phyloP scores from a whole-genome alignment of 2,329 filamentous ascomycete species.

The Colletotrichum higginsianum region DNA sequence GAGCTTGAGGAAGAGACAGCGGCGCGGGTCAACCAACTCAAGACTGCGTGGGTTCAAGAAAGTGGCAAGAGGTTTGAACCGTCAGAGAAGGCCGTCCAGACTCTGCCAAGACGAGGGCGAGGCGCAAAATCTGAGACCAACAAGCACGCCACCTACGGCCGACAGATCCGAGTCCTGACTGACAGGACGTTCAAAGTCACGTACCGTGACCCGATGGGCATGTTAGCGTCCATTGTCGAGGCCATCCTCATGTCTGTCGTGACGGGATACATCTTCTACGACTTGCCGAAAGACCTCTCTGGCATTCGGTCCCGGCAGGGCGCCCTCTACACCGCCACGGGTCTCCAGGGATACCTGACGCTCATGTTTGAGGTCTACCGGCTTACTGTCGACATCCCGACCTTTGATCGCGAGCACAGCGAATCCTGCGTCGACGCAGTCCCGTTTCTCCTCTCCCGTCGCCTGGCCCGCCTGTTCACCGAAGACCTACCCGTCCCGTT shows the following conservation, averaged over 20 bases:
- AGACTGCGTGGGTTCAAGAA: conserved; percentile 67
- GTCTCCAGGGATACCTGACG: conserved; percentile 82
- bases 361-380: conserved; percentile 84
- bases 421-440: conserved; percentile 80
- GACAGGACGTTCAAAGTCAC: conserved; percentile 79
- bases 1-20: conserved; percentile 75
- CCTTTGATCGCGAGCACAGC: conserved; percentile 82
- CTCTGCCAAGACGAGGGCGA: conserved; percentile 27
- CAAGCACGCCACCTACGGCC: conserved; percentile 69
- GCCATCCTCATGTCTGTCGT: conserved; percentile 80
- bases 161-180: conserved; percentile 77
- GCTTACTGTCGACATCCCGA: conserved; percentile 79
- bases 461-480: conserved; percentile 77
- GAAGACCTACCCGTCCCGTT: conserved; percentile 83
- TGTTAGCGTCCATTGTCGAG: conserved; percentile 79
- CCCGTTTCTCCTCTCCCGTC: conserved; percentile 78
- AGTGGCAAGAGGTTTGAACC: conserved; percentile 46
- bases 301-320: conserved; percentile 83
- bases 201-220: conserved; percentile 82
- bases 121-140: conserved; percentile 44
- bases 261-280: conserved; percentile 80
- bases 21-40: conserved; percentile 73
- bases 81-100: conserved; percentile 36
- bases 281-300: conserved; percentile 74
- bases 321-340: conserved; percentile 79